phyloP scores from a whole-genome alignment of 1,284 basidiomycete species.

The Fomes fomentarius region DNA sequence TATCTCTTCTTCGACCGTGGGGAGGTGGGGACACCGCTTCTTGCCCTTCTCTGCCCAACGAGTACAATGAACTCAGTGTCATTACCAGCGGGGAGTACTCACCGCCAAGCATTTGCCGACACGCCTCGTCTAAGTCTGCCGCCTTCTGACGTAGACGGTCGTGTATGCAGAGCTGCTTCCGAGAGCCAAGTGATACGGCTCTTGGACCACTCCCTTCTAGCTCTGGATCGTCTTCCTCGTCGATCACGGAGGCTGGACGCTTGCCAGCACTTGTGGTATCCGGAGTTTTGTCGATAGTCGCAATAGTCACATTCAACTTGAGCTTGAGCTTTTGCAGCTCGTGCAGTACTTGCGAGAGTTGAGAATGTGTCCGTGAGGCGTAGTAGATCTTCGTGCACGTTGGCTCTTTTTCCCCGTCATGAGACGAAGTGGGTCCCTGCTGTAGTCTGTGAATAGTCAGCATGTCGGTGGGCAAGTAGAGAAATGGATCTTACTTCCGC shows the following conservation, averaged over 20 bases:
- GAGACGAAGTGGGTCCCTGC: neutral
- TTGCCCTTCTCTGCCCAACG: slow-evolving; percentile 61
- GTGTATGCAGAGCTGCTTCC: slow-evolving; percentile 94
- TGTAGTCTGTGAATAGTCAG: neutral
- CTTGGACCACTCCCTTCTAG: slow-evolving; percentile 46
- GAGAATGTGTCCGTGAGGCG: slow-evolving; percentile 94
- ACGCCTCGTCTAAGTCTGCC: slow-evolving; percentile 91
- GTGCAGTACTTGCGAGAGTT: slow-evolving; percentile 88
- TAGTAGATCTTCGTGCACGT: slow-evolving; percentile 87
- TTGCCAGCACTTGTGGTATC: neutral
- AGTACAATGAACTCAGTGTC: too few species aligned
- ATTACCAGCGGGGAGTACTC: slow-evolving; percentile 21
- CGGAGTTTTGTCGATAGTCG: neutral
- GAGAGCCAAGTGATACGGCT: slow-evolving; percentile 85
- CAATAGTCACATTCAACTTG: slow-evolving; percentile 28
- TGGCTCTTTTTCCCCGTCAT: slow-evolving; percentile 48
- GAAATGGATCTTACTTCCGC: slow-evolving; percentile 58
- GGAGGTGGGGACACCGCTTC: slow-evolving; percentile 80
- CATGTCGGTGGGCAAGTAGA: neutral
- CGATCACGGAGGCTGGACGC: slow-evolving; percentile 7
- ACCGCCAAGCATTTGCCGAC: slow-evolving; percentile 87
- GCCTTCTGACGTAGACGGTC: slow-evolving; percentile 68
- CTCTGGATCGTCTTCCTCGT: slow-evolving; percentile 7
- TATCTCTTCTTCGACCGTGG: slow-evolving; percentile 72
- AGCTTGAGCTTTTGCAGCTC: slow-evolving; percentile 80